Evolutionary conservation across 345 rosid species (phyloP).

Genomic region (Hibiscus trionum): DNA sequence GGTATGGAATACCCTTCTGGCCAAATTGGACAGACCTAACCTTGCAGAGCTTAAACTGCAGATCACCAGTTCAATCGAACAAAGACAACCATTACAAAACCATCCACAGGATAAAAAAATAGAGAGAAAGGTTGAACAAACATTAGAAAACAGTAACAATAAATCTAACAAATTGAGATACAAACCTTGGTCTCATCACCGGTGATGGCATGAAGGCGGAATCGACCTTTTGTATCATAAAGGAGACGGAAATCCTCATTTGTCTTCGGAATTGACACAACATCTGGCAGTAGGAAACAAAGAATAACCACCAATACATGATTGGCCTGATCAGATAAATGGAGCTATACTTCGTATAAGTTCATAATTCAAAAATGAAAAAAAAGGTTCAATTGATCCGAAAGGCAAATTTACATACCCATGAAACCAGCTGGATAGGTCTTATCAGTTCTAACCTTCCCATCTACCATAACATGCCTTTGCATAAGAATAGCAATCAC

Average conservation of each 20-base stretch:
- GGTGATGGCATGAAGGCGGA: conserved; percentile 41
- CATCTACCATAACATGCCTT: conserved; percentile 66
- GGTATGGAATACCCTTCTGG: conserved; percentile 49
- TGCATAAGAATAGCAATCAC: conserved; percentile 71
- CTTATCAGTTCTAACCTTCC: conserved; percentile 72
- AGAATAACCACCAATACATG: background rate
- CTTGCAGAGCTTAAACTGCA: conserved; percentile 46
- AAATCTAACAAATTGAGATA: background rate
- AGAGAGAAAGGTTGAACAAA: too few relatives aligned
- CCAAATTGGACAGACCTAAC: conserved; percentile 45
- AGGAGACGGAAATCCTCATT: conserved; percentile 52
- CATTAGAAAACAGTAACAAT: background rate
- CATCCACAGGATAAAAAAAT: too few relatives aligned
- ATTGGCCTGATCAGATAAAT: background rate
- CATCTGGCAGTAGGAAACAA: conserved; percentile 26
- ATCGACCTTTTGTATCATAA: conserved; percentile 57
- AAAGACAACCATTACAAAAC: background rate
- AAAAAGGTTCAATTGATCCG: background rate
- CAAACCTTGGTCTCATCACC: conserved; percentile 53
- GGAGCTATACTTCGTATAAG: background rate
- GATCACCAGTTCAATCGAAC: background rate
- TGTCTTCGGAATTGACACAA: conserved; percentile 59
- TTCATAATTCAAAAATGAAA: background rate
- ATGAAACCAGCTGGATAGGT: conserved; percentile 84
- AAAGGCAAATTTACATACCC: conserved; percentile 34